These are phyloP conservation scores for Carex kokanica DNA, from an alignment of 176 grass and related monocot species.

Conservation along the genomic window DNA sequence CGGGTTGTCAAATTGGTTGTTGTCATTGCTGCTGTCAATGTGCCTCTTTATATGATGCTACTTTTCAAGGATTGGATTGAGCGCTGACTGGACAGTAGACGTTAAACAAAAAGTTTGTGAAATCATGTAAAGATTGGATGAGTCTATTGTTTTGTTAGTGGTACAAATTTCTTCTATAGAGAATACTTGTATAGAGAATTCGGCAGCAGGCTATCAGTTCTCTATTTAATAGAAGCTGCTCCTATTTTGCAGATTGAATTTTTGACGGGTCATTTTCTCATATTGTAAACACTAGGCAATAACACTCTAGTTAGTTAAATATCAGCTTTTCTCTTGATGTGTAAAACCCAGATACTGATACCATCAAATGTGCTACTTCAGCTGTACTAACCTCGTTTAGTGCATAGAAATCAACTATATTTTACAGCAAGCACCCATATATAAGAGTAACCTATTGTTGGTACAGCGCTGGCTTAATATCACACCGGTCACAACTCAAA, in stretches of 20 bases:
- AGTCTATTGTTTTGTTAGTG: conserved; percentile 19
- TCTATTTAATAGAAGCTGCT: not conserved
- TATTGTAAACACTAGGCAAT: not conserved
- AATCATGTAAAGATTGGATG: not conserved
- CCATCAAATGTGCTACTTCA: not conserved
- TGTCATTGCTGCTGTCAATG: conserved; percentile 66
- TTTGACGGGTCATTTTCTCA: not conserved
- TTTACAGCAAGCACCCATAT: not conserved
- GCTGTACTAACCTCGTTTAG: not conserved
- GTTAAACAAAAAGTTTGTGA: not conserved
- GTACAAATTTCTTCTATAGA: not conserved
- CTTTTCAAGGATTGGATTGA: conserved; percentile 96
- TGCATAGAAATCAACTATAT: not conserved
- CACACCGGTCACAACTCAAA: not conserved
- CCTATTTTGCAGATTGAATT: not conserved
- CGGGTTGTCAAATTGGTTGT: conserved; percentile 66
- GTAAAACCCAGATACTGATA: not conserved
- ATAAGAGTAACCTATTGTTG: not conserved
- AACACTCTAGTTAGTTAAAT: not conserved
- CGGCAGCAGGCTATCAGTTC: not conserved
- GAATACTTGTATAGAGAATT: not conserved
- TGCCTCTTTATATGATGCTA: conserved; percentile 97
- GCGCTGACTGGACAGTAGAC: conserved; percentile 33
- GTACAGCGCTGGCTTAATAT: not conserved
- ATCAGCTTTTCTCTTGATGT: not conserved